Percentiles rank a stretch among this genome's conserved stretches.
Evolutionary conservation across 352 stramenopile genomes (phyloP).

Genomic region (Globisporangium alternatum): DNA sequence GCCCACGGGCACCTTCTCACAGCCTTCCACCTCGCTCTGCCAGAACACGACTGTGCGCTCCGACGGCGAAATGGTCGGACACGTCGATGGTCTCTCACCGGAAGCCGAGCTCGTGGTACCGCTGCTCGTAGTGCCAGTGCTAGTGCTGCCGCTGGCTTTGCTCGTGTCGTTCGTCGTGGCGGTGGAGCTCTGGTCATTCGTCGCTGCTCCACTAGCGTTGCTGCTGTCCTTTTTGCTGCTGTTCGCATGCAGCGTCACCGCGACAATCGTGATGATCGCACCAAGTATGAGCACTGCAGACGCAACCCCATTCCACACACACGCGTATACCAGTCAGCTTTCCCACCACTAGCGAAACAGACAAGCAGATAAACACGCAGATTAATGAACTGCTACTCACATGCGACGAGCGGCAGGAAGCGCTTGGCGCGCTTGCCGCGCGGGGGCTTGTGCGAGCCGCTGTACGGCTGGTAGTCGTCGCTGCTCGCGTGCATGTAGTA

Average conservation of each 20-base stretch:
- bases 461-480: conserved; percentile 13
- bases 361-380: not conserved
- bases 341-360: not conserved
- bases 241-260: conserved; percentile 28
- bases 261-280: conserved; percentile 36
- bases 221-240: conserved; percentile 14
- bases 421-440: conserved; percentile 9
- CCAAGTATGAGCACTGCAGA: conserved; percentile 30
- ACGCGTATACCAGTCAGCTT: not conserved
- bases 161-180: not conserved
- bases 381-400: not conserved
- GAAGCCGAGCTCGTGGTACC: not conserved
- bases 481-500: conserved; percentile 23
- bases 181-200: not conserved
- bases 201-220: not conserved
- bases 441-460: conserved; percentile 12
- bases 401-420: conserved; percentile 17
- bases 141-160: conserved; percentile 9
- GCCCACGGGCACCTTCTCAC: conserved; percentile 56
- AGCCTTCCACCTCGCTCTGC: conserved; percentile 74
- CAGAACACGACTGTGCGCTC: conserved; percentile 76
- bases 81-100: conserved; percentile 17
- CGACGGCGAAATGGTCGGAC: conserved; percentile 30
- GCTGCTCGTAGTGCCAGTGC: not conserved
- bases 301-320: not conserved